Evolutionary conservation across 176 grass and related monocot species (phyloP).

Genomic region (Zoysia japonica): DNA sequence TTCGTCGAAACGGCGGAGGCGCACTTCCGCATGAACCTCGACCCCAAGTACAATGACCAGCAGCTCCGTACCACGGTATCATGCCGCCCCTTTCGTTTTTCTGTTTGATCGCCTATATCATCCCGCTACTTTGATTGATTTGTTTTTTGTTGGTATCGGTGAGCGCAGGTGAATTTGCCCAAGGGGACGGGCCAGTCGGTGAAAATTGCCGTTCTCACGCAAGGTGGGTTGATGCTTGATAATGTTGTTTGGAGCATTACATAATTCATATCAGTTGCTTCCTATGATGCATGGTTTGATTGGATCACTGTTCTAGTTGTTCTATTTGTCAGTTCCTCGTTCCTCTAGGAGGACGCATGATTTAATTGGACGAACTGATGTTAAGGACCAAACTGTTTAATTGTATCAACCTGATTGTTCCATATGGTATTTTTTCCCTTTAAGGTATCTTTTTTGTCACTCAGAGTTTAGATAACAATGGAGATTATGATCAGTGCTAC

Average conservation of each 20-base stretch:
- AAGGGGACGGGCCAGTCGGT: conserved; percentile 89
- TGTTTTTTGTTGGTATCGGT: conserved; percentile 4
- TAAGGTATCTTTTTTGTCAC: neutral
- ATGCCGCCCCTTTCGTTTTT: neutral
- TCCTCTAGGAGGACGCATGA: neutral
- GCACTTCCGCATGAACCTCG: conserved; percentile 94
- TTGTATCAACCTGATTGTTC: neutral
- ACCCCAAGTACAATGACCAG: conserved; percentile 96
- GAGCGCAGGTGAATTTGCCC: conserved; percentile 85
- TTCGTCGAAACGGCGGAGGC: conserved; percentile 83
- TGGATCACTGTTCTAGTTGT: conserved; percentile 16
- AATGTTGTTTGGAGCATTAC: neutral
- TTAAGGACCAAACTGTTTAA: neutral
- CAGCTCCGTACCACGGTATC: conserved; percentile 89
- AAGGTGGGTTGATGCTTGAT: conserved; percentile 45
- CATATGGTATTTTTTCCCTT: neutral
- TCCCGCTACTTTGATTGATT: conserved; percentile 15
- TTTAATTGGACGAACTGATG: neutral
- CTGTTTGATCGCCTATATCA: neutral
- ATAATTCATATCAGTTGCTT: conserved; percentile 6
- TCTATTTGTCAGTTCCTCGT: neutral
- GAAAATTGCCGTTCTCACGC: conserved; percentile 85
- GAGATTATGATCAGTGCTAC: neutral
- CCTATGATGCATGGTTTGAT: neutral
- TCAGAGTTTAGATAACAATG: neutral